These are phyloP conservation scores for Elasticomyces elasticus DNA, from an alignment of 495 filamentous ascomycete genomes.

Conservation along the genomic window DNA sequence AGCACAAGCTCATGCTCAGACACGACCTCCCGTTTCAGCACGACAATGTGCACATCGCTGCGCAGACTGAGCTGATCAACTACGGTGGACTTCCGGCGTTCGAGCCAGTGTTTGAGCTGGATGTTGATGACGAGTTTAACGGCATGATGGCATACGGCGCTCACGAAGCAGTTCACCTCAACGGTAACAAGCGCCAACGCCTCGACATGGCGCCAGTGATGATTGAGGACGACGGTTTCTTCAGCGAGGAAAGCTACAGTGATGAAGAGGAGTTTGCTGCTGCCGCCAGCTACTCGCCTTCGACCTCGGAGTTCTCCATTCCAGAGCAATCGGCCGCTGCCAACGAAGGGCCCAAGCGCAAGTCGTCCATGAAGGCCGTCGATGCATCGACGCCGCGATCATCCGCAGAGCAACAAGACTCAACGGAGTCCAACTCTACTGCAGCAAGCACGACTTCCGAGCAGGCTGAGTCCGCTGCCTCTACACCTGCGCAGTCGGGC, in stretches of 20 bases:
- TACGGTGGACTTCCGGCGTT: constrained; percentile 64
- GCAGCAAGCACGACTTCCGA: constrained; percentile 30
- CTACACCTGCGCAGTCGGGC: constrained; percentile 37
- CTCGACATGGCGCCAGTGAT: constrained; percentile 47
- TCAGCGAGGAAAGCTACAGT: constrained; percentile 67
- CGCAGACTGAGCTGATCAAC: constrained; percentile 40
- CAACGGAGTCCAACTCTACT: constrained; percentile 24
- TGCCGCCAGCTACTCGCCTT: constrained; percentile 18
- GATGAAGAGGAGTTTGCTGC: constrained; percentile 47
- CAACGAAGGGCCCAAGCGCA: not conserved
- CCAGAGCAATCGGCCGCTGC: constrained; percentile 7
- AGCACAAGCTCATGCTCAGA: constrained; percentile 46
- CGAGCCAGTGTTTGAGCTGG: constrained; percentile 80
- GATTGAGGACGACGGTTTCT: constrained; percentile 59
- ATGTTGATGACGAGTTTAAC: constrained; percentile 85
- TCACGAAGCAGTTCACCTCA: constrained; percentile 49
- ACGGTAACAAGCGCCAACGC: constrained; percentile 70
- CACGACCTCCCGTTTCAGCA: constrained; percentile 38
- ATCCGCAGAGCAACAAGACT: constrained; percentile 30
- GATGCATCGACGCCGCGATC: constrained; percentile 23
- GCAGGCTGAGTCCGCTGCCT: constrained; percentile 22
- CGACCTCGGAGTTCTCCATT: constrained; percentile 19
- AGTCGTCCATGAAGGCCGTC: constrained; percentile 5
- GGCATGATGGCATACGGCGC: constrained; percentile 59
- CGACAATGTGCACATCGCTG: constrained; percentile 36